Evolutionary conservation across 331 rosid species (phyloP).

Genomic region (Spiraea crenata): DNA sequence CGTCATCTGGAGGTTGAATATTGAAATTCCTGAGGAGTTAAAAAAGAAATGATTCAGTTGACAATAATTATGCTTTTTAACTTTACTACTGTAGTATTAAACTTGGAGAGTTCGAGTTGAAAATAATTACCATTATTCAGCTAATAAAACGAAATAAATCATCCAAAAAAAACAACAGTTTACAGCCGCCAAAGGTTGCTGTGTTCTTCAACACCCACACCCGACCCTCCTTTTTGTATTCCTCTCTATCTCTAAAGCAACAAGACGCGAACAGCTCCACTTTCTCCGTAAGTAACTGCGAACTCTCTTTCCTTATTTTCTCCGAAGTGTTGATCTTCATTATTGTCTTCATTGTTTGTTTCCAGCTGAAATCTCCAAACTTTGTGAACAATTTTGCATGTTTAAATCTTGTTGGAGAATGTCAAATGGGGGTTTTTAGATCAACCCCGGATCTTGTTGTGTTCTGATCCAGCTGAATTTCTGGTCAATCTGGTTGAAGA

Average conservation of each 20-base stretch:
- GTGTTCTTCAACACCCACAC: slow-evolving; percentile 37
- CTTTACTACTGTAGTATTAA: too few species aligned
- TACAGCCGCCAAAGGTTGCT: slow-evolving; percentile 44
- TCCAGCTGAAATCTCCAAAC: neutral
- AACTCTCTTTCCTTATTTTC: slow-evolving; percentile 27
- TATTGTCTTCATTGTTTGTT: slow-evolving; percentile 12
- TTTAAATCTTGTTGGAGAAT: slow-evolving; percentile 27
- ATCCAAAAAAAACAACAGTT: slow-evolving; percentile 34
- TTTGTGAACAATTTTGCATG: slow-evolving; percentile 33
- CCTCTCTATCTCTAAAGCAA: slow-evolving; percentile 26
- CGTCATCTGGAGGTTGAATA: slow-evolving; percentile 12
- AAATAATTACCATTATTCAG: neutral
- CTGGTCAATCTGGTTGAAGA: slow-evolving; percentile 25
- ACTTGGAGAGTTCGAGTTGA: neutral
- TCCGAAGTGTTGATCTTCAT: slow-evolving; percentile 16
- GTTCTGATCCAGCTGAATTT: slow-evolving; percentile 46
- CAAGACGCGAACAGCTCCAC: slow-evolving; percentile 24
- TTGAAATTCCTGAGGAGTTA: slow-evolving; percentile 2
- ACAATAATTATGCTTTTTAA: neutral
- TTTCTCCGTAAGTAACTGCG: slow-evolving; percentile 30
- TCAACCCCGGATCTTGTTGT: slow-evolving; percentile 78
- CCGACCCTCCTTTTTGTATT: slow-evolving; percentile 12
- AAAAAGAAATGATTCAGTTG: neutral
- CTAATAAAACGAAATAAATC: slow-evolving; percentile 19
- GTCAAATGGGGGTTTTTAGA: slow-evolving; percentile 48